These are phyloP conservation scores for Auriscalpium vulgare DNA, from an alignment of 768 basidiomycete genomes.

Conservation along the genomic window DNA sequence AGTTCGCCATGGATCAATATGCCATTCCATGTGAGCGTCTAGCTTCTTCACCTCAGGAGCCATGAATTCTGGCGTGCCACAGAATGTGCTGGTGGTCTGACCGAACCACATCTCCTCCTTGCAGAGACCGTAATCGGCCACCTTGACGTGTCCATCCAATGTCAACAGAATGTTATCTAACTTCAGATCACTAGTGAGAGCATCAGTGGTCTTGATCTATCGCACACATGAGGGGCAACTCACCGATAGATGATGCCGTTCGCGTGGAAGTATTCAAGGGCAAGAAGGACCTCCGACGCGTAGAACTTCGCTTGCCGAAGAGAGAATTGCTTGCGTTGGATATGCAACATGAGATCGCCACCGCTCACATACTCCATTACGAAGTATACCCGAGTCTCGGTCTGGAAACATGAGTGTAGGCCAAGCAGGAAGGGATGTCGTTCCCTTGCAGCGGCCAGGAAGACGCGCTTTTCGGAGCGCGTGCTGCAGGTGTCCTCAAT, in stretches of 20 bases:
- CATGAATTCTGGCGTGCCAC: slow-evolving; percentile 99
- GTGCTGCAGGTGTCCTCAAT: slow-evolving; percentile 45
- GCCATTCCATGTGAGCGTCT: background rate
- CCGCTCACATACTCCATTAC: slow-evolving; percentile 99
- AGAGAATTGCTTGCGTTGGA: slow-evolving; percentile 98
- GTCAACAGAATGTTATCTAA: slow-evolving; percentile 97
- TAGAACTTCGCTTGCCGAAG: slow-evolving; percentile 98
- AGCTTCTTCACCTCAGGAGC: slow-evolving; percentile 79
- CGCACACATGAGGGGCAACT: slow-evolving; percentile 18
- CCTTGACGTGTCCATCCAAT: slow-evolving; percentile 95
- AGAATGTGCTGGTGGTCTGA: slow-evolving; percentile 95
- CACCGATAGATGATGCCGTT: slow-evolving; percentile 99
- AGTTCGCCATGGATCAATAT: background rate
- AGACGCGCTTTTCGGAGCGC: slow-evolving; percentile 98
- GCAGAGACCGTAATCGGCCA: slow-evolving; percentile 97
- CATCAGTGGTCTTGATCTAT: background rate
- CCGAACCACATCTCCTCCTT: slow-evolving; percentile 99
- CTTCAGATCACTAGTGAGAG: slow-evolving; percentile 73
- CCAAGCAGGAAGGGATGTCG: slow-evolving; percentile 96
- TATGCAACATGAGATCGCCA: slow-evolving; percentile 98
- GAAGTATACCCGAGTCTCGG: slow-evolving; percentile 97
- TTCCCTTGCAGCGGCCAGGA: slow-evolving; percentile 92
- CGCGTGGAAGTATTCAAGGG: slow-evolving; percentile 94
- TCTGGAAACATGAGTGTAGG: slow-evolving; percentile 98
- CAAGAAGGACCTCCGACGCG: slow-evolving; percentile 91